Evolutionary conservation across 2,329 filamentous ascomycete species (phyloP).

Genomic region (Fusarium transvaalense): DNA sequence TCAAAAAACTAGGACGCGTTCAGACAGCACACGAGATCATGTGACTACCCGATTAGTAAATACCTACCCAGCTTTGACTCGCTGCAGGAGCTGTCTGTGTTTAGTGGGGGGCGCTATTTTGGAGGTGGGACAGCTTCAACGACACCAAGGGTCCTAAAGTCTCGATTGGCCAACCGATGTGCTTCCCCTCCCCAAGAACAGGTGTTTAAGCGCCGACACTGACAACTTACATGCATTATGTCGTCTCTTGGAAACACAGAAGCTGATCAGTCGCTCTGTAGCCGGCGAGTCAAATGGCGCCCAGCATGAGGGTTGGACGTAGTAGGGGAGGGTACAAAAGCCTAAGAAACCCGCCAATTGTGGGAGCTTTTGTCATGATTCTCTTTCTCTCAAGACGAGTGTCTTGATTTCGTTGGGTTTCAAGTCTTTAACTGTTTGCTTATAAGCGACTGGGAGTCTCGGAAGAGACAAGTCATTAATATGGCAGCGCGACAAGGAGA

Average conservation of each 20-base stretch:
- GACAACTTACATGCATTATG: constrained; percentile 47
- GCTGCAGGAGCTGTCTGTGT: constrained; percentile 10
- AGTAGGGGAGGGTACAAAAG: constrained; percentile 44
- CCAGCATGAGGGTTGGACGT: constrained; percentile 16
- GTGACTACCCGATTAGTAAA: constrained; percentile 13
- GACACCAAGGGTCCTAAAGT: constrained; percentile 44
- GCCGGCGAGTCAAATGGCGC: constrained; percentile 42
- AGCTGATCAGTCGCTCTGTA: constrained; percentile 38
- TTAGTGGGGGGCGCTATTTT: constrained; percentile 45
- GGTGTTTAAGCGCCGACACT: constrained; percentile 51
- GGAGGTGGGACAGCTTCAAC: constrained; percentile 43
- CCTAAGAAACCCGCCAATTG: constrained; percentile 39
- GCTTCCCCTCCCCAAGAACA: constrained; percentile 44
- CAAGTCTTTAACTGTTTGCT: neutral
- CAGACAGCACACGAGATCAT: constrained; percentile 43
- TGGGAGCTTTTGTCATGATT: constrained; percentile 16
- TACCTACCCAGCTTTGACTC: neutral
- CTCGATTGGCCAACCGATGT: constrained; percentile 43
- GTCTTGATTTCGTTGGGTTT: constrained; percentile 3
- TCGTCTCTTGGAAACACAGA: constrained; percentile 41
- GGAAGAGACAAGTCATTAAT: constrained; percentile 27
- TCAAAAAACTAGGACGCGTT: constrained; percentile 31
- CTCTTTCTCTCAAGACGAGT: constrained; percentile 23
- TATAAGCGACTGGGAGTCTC: neutral
- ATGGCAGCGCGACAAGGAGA: constrained; percentile 64